These are phyloP conservation scores for Ceratobasidium sp. DNA, from an alignment of 1,284 basidiomycete species.

Conservation along the genomic window DNA sequence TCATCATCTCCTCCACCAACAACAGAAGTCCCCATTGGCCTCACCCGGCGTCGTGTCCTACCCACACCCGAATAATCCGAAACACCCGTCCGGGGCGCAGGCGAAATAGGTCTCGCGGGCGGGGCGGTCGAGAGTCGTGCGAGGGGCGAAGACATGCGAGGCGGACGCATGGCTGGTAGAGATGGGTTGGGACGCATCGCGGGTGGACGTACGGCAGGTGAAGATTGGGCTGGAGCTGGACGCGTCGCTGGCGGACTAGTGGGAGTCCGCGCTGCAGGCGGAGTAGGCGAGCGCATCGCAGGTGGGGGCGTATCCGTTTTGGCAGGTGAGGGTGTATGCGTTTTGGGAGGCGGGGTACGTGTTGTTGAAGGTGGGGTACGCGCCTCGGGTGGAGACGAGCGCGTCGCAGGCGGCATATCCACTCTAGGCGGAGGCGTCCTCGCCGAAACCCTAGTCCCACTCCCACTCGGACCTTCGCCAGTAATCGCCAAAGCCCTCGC, in stretches of 20 bases:
- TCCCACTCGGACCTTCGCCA: no score
- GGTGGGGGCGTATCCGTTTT: no score
- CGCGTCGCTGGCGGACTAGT: no score
- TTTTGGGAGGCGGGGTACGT: no score
- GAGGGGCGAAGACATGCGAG: conserved; percentile 1
- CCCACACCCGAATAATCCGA: conserved; percentile 6
- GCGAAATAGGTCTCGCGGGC: conserved; percentile 1
- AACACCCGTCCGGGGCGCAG: background rate
- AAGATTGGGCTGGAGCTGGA: background rate
- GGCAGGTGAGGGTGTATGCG: no score
- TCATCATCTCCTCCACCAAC: background rate
- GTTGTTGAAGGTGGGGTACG: no score
- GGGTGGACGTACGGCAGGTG: background rate
- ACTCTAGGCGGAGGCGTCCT: no score
- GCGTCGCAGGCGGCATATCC: no score
- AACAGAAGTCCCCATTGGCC: conserved; percentile 33
- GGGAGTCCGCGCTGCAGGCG: no score
- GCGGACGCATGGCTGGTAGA: background rate
- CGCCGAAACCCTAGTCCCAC: background rate
- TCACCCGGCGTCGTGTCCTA: background rate
- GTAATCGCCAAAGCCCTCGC: background rate
- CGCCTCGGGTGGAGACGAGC: no score
- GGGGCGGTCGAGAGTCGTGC: background rate
- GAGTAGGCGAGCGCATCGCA: no score
- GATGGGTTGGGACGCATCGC: background rate